These are phyloP conservation scores for Penicillium sp. DNA, from an alignment of 2,329 filamentous ascomycete species.

Conservation along the genomic window DNA sequence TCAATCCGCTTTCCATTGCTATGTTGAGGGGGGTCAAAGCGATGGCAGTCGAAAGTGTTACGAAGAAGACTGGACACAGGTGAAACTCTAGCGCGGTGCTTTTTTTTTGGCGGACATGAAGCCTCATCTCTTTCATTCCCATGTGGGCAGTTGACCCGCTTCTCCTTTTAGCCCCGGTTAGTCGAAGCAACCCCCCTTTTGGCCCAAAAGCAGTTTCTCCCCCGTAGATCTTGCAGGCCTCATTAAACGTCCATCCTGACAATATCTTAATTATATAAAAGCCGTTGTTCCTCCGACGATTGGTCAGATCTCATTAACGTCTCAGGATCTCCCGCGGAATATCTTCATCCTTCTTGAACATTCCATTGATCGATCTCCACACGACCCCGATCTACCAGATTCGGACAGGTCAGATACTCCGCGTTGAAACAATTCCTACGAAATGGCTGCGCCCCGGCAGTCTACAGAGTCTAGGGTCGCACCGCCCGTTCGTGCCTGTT, in stretches of 20 bases:
- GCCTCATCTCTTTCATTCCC: slow-evolving; percentile 6
- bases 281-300: slow-evolving; percentile 3
- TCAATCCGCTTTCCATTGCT: too few species aligned
- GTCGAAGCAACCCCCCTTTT: slow-evolving; percentile 24
- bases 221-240: slow-evolving; percentile 23
- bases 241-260: slow-evolving; percentile 24
- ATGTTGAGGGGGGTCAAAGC: too few species aligned
- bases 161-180: slow-evolving; percentile 19
- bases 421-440: slow-evolving; percentile 10
- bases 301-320: background rate
- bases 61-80: too few species aligned
- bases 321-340: background rate
- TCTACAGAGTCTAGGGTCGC: slow-evolving; percentile 14
- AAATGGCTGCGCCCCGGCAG: slow-evolving; percentile 30
- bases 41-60: too few species aligned
- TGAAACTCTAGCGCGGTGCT: too few species aligned
- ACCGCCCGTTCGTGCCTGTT: slow-evolving; percentile 33
- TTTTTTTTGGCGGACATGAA: background rate
- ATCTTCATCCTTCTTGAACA: background rate
- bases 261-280: slow-evolving; percentile 8
- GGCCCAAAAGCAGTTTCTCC: slow-evolving; percentile 23
- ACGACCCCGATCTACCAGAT: background rate
- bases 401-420: slow-evolving; percentile 4
- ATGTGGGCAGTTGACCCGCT: slow-evolving; percentile 14
- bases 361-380: slow-evolving; percentile 4